Evolutionary conservation across 2,329 filamentous ascomycete genomes (phyloP), one percentile per base, ranked within the genome.

Genomic region (Aphanoascus verrucosus): DNA sequence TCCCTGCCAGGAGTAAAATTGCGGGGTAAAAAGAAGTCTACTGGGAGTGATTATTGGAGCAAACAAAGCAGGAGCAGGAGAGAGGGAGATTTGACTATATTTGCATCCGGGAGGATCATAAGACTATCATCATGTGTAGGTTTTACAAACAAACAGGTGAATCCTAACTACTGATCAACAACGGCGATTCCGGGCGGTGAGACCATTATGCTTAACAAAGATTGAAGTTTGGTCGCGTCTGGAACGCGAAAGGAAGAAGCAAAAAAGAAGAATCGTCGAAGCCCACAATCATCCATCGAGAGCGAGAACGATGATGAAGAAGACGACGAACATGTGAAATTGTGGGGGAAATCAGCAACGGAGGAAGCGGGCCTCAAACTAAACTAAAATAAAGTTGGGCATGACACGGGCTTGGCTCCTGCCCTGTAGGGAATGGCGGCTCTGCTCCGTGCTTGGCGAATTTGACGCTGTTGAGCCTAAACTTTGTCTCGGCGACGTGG

Each of bases 371-470:
- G n/a, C n/a, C n/a, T n/a, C n/a, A 32, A 42, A 17, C 14, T 9
- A 19, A 42, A 1, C 38, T 8, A 32, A 46, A 46, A 32, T 46
- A 32, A 23, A 31, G 43, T 46, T 46, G 43, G 20, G 3, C 8
- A n/a, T 17, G 9, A 37, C 14, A 17, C n/a, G 11, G 14, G 17
- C 37, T 49, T 49, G 23, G 15, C 37, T 43, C 48, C 48, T 50
- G 48, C 48, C 37, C 12, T 17, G 28, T 50, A 14, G 48, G 48
- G 48, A 17, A 42, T 34, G 40, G 48, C 35, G 47, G 37, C 38
- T 43, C 2, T 19, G 37, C 38, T 43, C 2, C 34, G 14, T 3
- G 15, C 15, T 15, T 48, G 15, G 23, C 40, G 28, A n/a, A n/a
- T n/a, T n/a, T n/a, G n/a, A 17, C 37, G 19, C n/a, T n/a, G n/a